Evolutionary conservation across 1,139 yeast genomes (phyloP).

Genomic region (Yamadazyma atmosphaerica): DNA sequence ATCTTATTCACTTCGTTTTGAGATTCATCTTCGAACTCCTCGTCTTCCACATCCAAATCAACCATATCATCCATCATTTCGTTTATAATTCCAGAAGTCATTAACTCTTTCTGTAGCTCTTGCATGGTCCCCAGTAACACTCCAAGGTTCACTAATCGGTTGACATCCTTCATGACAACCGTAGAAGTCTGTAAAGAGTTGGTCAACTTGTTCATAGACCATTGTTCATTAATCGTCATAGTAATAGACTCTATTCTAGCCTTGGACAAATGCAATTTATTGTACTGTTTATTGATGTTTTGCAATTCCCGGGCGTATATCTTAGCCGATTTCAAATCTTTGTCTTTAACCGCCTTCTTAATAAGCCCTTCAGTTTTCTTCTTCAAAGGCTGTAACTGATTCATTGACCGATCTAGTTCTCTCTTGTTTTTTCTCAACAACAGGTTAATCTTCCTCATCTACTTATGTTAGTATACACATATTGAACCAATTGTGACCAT

Average conservation of each 20-base stretch:
- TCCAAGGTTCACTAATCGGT: constrained; percentile 73
- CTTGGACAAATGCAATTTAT: constrained; percentile 72
- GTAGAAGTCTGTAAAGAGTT: constrained; percentile 81
- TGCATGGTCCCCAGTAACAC: constrained; percentile 83
- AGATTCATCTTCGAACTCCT: constrained; percentile 65
- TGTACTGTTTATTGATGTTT: constrained; percentile 70
- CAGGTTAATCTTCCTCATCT: constrained; percentile 79
- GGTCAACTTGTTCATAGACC: constrained; percentile 80
- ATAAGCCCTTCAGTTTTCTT: constrained; percentile 77
- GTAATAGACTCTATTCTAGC: constrained; percentile 85
- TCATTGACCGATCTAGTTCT: constrained; percentile 71
- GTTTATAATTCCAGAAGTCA: constrained; percentile 88
- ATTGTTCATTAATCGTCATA: constrained; percentile 90
- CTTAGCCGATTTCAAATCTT: constrained; percentile 73
- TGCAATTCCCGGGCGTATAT: constrained; percentile 82
- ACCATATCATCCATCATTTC: constrained; percentile 95
- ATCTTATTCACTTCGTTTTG: constrained; percentile 66
- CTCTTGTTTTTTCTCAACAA: constrained; percentile 83
- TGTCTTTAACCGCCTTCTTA: constrained; percentile 72
- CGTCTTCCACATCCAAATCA: constrained; percentile 65
- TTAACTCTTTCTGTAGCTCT: constrained; percentile 81
- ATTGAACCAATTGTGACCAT: no score
- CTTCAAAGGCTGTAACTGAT: constrained; percentile 65
- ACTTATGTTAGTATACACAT: constrained; percentile 28
- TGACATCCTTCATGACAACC: constrained; percentile 85